phyloP scores from a whole-genome alignment of 257 asterid genomes.

The Ehretia macrophylla region DNA sequence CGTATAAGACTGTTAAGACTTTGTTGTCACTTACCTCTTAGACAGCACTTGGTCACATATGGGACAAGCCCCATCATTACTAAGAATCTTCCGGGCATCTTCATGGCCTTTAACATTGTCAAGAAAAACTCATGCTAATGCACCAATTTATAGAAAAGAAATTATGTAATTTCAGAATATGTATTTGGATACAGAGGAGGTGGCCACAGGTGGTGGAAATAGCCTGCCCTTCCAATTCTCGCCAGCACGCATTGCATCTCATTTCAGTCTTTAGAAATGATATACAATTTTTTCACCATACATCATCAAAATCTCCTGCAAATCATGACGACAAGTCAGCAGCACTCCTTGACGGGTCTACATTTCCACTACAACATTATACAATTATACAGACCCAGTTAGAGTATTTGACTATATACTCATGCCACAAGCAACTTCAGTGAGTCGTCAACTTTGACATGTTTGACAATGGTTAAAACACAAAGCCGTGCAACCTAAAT shows the following conservation, averaged over 20 bases:
- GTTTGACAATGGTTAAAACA: too few relatives aligned
- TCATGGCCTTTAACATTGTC: conserved; percentile 63
- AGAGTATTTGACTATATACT: not conserved
- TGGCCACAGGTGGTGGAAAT: conserved; percentile 91
- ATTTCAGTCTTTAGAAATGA: conserved; percentile 36
- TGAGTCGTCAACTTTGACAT: not conserved
- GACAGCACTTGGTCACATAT: conserved; percentile 98
- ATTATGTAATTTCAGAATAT: conserved; percentile 1
- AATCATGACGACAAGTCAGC: not conserved
- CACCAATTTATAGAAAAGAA: not conserved
- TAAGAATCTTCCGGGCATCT: conserved; percentile 84
- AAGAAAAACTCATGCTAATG: conserved; percentile 34
- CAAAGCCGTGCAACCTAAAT: too few relatives aligned
- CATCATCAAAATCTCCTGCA: not conserved
- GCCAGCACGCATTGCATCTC: conserved; percentile 98
- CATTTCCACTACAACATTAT: not conserved
- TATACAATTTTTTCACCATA: not conserved
- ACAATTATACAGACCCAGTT: not conserved
- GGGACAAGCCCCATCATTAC: conserved; percentile 89
- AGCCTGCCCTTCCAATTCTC: conserved; percentile 92
- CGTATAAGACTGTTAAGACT: not conserved
- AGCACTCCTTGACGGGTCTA: not conserved
- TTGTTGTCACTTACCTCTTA: conserved; percentile 53
- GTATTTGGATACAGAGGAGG: conserved; percentile 72
- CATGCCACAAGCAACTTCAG: not conserved